Percentiles rank a stretch among this genome's conserved stretches.
Conservation (phyloP, 345 rosid genomes). For the Camelina laxa region DNA sequence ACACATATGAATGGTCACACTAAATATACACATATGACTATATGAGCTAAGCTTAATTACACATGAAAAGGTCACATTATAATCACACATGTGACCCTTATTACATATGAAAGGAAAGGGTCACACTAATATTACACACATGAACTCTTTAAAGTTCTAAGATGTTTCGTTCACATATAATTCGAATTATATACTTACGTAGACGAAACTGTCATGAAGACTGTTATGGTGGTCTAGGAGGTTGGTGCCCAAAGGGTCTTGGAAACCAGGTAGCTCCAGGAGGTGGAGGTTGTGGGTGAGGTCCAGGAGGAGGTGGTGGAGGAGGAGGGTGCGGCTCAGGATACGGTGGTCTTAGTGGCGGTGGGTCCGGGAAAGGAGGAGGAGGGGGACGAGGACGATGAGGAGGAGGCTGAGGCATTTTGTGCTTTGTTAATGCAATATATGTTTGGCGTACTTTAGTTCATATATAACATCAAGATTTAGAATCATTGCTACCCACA, state of each 20-base stretch:
- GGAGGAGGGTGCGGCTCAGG: constrained; percentile 28
- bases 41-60: neutral
- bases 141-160: neutral
- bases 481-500: constrained; percentile 14
- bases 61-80: neutral
- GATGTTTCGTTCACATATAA: constrained; percentile 10
- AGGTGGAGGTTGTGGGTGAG: constrained; percentile 38
- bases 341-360: constrained; percentile 37
- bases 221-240: constrained; percentile 33
- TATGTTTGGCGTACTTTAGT: constrained; percentile 18
- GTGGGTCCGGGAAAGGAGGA: constrained; percentile 29
- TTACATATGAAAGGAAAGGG: neutral
- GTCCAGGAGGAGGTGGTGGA: constrained; percentile 25
- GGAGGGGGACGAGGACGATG: constrained; percentile 16
- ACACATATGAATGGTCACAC: neutral
- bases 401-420: constrained; percentile 34
- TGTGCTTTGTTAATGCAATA: constrained; percentile 24
- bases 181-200: neutral
- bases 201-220: neutral
- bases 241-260: constrained; percentile 10
- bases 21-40: neutral
- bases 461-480: constrained; percentile 24
- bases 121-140: neutral
- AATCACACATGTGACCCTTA: neutral
- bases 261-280: constrained; percentile 27